Evolutionary conservation across 257 asterid species (phyloP), one percentile per base, ranked within the genome.

Genomic region (Solanum pimpinellifolium): DNA sequence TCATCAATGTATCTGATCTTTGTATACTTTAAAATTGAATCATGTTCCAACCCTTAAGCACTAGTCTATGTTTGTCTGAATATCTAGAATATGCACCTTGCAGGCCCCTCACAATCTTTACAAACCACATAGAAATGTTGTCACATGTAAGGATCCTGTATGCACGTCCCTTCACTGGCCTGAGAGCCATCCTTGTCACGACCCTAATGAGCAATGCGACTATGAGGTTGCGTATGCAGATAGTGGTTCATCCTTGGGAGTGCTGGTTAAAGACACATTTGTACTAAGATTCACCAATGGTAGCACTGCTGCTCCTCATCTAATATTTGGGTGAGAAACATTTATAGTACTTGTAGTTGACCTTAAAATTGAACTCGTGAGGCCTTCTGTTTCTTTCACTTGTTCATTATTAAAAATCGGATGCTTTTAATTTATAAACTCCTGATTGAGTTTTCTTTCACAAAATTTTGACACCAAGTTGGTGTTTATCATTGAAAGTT

Each of bases 91-190:
- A 59, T 85, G 66, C 82, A 69, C 78, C 85, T 76, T 78, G 89
- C 94, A 96, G 99, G 98, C 99, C 52, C 99, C 99, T 86, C 97
- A 97, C 90, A 62, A 87, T 88, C 99, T 66, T 80, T 97, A 97
- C 90, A 93, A 91, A 83, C 99, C 99, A 60, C 87, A 88, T 44
- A 87, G 37, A 76, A 93, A 96, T 89, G 88, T 94, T 3, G 72
- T 96, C 83, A 75, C 91, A 3, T 96, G 99, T 87, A 88, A 59
- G n/a, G 98, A 96, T 89, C 96, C 98, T 42, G 14, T 94, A 33
- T 97, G 98, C 39, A 86, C 74, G 73, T 92, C 96, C 42, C 89
- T 97, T 87, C 94, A 93, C 2, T 92, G 93, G 60, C 90, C 93
- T 5, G 90, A 60, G 5, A 86, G 68, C 86, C 85, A 75, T 69